Evolutionary conservation across 352 stramenopile genomes (phyloP).

Genomic region (Phytophthora idaei): DNA sequence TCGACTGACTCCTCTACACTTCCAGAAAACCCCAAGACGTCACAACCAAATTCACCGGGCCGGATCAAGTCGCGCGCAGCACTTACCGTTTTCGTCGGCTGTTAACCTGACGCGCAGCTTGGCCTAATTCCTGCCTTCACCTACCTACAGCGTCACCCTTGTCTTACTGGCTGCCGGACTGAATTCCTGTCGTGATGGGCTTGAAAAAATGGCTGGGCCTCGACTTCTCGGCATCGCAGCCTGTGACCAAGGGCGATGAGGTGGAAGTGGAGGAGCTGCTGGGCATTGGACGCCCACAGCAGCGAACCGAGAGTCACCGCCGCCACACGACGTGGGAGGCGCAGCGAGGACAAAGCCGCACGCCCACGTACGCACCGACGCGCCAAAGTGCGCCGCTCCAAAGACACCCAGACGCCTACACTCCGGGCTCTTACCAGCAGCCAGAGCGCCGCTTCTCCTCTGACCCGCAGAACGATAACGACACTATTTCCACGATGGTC

Average conservation of each 20-base stretch:
- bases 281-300: slow-evolving; percentile 7
- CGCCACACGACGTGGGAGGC: slow-evolving; percentile 32
- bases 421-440: slow-evolving; percentile 1
- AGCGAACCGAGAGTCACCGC: slow-evolving; percentile 25
- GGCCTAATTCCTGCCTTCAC: neutral
- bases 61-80: neutral
- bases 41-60: slow-evolving; percentile 12
- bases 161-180: slow-evolving; percentile 6
- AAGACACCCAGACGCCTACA: slow-evolving; percentile 5
- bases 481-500: slow-evolving; percentile 33
- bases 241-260: slow-evolving; percentile 24
- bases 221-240: slow-evolving; percentile 48
- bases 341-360: slow-evolving; percentile 17
- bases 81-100: neutral
- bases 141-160: neutral
- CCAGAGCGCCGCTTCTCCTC: slow-evolving; percentile 23
- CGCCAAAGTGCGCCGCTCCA: slow-evolving; percentile 13
- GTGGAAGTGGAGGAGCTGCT: slow-evolving; percentile 23
- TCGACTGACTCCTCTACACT: slow-evolving; percentile 24
- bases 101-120: neutral
- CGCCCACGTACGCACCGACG: slow-evolving; percentile 9
- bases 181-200: slow-evolving; percentile 42
- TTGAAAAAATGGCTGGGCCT: slow-evolving; percentile 70
- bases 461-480: slow-evolving; percentile 31
- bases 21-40: neutral